Evolutionary conservation across 2,329 filamentous ascomycete species (phyloP), one percentile per base, ranked within the genome.

Genomic region (Aspergillus sergii): DNA sequence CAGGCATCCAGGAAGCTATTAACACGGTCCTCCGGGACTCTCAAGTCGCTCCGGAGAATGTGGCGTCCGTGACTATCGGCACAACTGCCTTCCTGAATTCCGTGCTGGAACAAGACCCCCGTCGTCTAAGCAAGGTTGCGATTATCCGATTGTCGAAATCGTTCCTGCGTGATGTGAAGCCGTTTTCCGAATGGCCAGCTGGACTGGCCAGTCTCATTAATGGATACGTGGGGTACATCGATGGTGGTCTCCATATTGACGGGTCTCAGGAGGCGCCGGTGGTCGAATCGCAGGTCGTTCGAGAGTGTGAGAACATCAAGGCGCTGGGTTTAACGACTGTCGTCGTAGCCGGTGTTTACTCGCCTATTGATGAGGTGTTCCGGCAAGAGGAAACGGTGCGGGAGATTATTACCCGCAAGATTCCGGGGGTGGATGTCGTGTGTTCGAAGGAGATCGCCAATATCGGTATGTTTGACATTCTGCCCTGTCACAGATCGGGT

Each of bases 21-120:
- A 36, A 36, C 34, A 36, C 34, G 14, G 34, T 69, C 0, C 62
- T 69, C 5, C 10, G 61, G 1, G n/a, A 53, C 3, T 62, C 66
- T 1, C 39, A 58, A 4, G 58, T 67, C 0, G 58, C 64, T 3
- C 69, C 58, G 68, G 79, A 21, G 64, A 80, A 41, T 57, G 75
- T 83, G 64, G 78, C 72, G 16, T 82, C 80, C 63, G 79, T 85
- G 8, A 84, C 81, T 3, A 79, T 85, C 57, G 83, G 83, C 16
- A 85, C 83, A 4, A 86, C 84, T 0, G 81, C 84, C 70, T 84
- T 85, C 63, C 78, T 84, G 55, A 85, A 85, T 60, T 82, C 82
- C 8, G 80, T 85, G 16, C 75, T 84, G 1, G 50, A 53, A 21
- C 28, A 32, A 34, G 28, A 32, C 21, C 16, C 50, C 6, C 26